A percentile compares a stretch with the other conserved stretches of the same genome.
Conservation (phyloP, 768 basidiomycete genomes). For the Lentinus tigrinus region DNA sequence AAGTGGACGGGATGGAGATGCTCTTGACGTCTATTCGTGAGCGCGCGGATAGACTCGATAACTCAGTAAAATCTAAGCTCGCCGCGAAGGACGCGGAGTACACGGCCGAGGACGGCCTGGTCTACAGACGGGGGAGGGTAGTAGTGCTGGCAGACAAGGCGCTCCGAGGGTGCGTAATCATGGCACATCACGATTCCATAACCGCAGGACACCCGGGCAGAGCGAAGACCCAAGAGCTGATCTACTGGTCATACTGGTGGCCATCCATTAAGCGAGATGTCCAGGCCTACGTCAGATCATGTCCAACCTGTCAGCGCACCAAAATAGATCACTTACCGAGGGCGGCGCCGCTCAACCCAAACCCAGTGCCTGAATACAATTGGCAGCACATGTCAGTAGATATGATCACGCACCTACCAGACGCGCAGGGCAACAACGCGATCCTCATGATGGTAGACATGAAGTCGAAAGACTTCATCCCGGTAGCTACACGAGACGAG, state of each 20-base stretch:
- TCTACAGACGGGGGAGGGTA: not conserved
- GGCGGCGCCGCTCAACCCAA: slow-evolving; percentile 17
- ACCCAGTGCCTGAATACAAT: slow-evolving; percentile 7
- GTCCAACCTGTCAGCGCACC: slow-evolving; percentile 27
- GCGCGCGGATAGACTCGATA: no score
- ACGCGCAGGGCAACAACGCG: slow-evolving; percentile 13
- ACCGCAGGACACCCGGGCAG: slow-evolving; percentile 32
- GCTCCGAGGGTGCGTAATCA: no score
- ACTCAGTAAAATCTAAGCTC: no score
- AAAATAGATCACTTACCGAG: slow-evolving; percentile 19
- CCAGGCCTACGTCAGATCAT: slow-evolving; percentile 25
- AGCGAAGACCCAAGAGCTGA: slow-evolving; percentile 23
- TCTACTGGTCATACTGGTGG: slow-evolving; percentile 25
- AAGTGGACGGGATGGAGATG: not conserved
- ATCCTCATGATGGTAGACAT: slow-evolving; percentile 18
- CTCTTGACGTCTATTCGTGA: no score
- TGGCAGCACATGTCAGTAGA: slow-evolving; percentile 15
- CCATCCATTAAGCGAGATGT: no score
- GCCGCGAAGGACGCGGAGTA: no score
- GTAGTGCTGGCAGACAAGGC: no score
- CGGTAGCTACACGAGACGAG: slow-evolving; percentile 22
- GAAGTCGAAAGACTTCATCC: slow-evolving; percentile 28
- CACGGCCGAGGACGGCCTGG: not conserved
- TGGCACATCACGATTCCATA: no score
- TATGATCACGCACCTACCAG: slow-evolving; percentile 23